Evolutionary conservation across 1,139 yeast species (phyloP).

Genomic region (Diutina rugosa): DNA sequence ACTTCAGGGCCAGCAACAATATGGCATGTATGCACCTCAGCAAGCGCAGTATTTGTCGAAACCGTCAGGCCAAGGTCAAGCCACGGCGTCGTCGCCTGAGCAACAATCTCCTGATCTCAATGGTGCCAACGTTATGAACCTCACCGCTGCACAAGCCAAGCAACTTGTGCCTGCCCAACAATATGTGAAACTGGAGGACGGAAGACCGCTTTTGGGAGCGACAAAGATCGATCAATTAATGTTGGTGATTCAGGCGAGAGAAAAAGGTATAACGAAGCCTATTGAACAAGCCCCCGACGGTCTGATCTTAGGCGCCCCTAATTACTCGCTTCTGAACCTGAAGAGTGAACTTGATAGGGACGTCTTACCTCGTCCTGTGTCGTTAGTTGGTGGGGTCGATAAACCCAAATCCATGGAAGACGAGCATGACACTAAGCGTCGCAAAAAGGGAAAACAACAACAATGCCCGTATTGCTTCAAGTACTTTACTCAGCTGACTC

Average conservation of each 20-base stretch:
- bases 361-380: slow-evolving; percentile 45
- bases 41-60: neutral
- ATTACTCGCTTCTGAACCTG: neutral
- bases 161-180: slow-evolving; percentile 33
- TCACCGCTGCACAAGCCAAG: slow-evolving; percentile 4
- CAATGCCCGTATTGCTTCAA: slow-evolving; percentile 63
- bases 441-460: slow-evolving; percentile 35
- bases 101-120: neutral
- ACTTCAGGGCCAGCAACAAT: neutral
- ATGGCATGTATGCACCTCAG: neutral
- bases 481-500: slow-evolving; percentile 63
- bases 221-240: slow-evolving; percentile 82
- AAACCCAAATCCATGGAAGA: slow-evolving; percentile 32
- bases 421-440: slow-evolving; percentile 9
- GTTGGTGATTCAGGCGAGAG: slow-evolving; percentile 82
- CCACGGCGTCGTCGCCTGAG: neutral
- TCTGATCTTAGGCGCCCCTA: slow-evolving; percentile 23
- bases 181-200: slow-evolving; percentile 37
- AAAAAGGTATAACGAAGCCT: slow-evolving; percentile 51
- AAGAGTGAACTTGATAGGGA: slow-evolving; percentile 13
- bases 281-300: slow-evolving; percentile 59
- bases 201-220: slow-evolving; percentile 65
- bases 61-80: neutral
- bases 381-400: slow-evolving; percentile 75
- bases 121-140: neutral